Evolutionary conservation across 2,329 filamentous ascomycete species (phyloP).

Genomic region (Xylariaceae sp.): DNA sequence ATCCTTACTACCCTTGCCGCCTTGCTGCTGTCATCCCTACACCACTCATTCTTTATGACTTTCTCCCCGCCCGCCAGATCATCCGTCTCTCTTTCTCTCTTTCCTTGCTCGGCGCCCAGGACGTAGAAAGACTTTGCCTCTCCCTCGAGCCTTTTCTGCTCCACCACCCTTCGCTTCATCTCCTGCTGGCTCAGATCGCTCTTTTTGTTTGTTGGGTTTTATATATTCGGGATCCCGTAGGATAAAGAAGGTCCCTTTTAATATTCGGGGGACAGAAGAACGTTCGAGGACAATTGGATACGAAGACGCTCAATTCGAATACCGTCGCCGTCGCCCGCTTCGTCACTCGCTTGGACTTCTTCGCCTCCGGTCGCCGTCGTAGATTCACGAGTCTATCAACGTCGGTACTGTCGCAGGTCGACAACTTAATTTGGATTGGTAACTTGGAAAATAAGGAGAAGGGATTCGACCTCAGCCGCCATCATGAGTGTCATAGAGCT

Average conservation of each 20-base stretch:
- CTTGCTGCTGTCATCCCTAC: slow-evolving; percentile 5
- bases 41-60: slow-evolving; percentile 35
- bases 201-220: slow-evolving; percentile 36
- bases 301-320: slow-evolving; percentile 7
- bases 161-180: slow-evolving; percentile 36
- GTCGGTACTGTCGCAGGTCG: slow-evolving; percentile 50
- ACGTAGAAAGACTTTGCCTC: slow-evolving; percentile 39
- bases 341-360: too few species aligned
- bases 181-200: slow-evolving; percentile 60
- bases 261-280: slow-evolving; percentile 15
- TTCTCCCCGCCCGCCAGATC: slow-evolving; percentile 25
- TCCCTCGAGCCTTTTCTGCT: slow-evolving; percentile 33
- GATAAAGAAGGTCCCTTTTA: slow-evolving; percentile 17
- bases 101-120: slow-evolving; percentile 35
- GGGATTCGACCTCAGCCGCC: slow-evolving; percentile 30
- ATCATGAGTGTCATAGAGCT: slow-evolving; percentile 34
- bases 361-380: slow-evolving; percentile 6
- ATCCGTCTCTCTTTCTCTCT: slow-evolving; percentile 29
- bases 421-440: slow-evolving; percentile 37
- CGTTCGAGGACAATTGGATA: slow-evolving; percentile 3
- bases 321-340: slow-evolving; percentile 6
- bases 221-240: slow-evolving; percentile 19
- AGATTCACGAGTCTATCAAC: slow-evolving; percentile 19
- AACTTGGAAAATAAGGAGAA: slow-evolving; percentile 19
- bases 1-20: slow-evolving; percentile 20